Evolutionary conservation across 164 flowering plant species (phyloP).

Genomic region (Saururus chinensis): DNA sequence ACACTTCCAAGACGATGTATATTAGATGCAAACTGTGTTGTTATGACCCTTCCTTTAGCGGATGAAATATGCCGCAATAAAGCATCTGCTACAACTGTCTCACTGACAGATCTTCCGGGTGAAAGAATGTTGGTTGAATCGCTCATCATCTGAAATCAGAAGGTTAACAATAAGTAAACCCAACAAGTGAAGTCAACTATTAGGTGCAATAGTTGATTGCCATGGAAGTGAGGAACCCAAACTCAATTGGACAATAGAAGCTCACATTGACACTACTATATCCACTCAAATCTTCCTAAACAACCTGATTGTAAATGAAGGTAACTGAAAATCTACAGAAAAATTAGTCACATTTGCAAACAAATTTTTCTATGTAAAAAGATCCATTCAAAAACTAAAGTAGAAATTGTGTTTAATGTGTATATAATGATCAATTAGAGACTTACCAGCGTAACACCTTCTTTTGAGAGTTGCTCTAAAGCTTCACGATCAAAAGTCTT

Average conservation of each 20-base stretch:
- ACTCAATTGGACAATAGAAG: too few relatives aligned
- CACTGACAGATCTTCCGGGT: constrained; percentile 94
- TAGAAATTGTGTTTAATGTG: neutral
- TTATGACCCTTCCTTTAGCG: constrained; percentile 85
- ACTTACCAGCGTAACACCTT: constrained; percentile 94
- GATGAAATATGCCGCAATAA: constrained; percentile 67
- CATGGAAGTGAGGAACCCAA: too few relatives aligned
- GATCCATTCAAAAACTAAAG: neutral
- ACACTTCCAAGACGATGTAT: constrained; percentile 97
- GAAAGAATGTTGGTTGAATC: constrained; percentile 94
- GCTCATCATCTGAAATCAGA: constrained; percentile 89
- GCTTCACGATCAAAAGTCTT: constrained; percentile 82
- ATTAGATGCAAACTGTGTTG: constrained; percentile 98
- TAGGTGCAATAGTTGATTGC: too few relatives aligned
- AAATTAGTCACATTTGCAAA: too few relatives aligned
- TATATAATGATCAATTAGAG: neutral
- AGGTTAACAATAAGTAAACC: neutral
- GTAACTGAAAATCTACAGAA: too few relatives aligned
- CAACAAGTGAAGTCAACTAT: neutral
- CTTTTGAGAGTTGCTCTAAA: constrained; percentile 86
- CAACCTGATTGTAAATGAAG: too few relatives aligned
- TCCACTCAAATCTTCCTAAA: too few relatives aligned
- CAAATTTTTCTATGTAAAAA: neutral
- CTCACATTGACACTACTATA: too few relatives aligned
- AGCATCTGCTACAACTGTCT: constrained; percentile 73